phyloP scores from a whole-genome alignment of 2,329 filamentous ascomycete genomes.

The Scytalidium lignicola region DNA sequence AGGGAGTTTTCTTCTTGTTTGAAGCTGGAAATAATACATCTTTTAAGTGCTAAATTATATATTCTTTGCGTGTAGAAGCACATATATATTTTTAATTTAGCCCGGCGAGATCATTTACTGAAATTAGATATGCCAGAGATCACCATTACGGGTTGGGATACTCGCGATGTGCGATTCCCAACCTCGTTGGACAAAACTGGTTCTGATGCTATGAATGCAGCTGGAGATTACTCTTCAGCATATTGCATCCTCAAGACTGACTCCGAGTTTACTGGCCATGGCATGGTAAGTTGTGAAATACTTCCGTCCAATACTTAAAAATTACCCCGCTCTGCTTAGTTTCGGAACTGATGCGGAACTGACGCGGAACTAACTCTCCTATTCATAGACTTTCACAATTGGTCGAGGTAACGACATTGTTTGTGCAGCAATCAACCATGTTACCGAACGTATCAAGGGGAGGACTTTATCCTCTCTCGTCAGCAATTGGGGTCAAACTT shows the following conservation, averaged over 20 bases:
- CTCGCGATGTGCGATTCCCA: constrained; percentile 72
- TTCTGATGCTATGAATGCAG: constrained; percentile 94
- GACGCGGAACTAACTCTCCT: not conserved
- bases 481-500: constrained; percentile 76
- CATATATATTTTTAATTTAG: not conserved
- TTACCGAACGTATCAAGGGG: constrained; percentile 68
- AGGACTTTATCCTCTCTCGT: constrained; percentile 71
- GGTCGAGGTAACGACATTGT: constrained; percentile 88
- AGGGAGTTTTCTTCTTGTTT: not conserved
- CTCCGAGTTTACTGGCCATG: constrained; percentile 64
- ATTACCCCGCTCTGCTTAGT: not conserved
- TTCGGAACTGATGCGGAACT: not conserved
- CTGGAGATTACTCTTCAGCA: constrained; percentile 88
- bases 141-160: constrained; percentile 67
- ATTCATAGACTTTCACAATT: constrained; percentile 61
- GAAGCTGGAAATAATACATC: not conserved
- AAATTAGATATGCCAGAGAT: constrained; percentile 49
- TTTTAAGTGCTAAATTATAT: too few relatives aligned
- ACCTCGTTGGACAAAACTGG: constrained; percentile 97
- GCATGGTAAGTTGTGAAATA: constrained; percentile 54
- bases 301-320: not conserved
- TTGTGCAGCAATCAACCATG: constrained; percentile 71
- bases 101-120: not conserved
- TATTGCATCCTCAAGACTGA: constrained; percentile 89
- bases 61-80: not conserved